phyloP scores from a whole-genome alignment of 2,329 filamentous ascomycete genomes.

The Ophiostoma sp. region DNA sequence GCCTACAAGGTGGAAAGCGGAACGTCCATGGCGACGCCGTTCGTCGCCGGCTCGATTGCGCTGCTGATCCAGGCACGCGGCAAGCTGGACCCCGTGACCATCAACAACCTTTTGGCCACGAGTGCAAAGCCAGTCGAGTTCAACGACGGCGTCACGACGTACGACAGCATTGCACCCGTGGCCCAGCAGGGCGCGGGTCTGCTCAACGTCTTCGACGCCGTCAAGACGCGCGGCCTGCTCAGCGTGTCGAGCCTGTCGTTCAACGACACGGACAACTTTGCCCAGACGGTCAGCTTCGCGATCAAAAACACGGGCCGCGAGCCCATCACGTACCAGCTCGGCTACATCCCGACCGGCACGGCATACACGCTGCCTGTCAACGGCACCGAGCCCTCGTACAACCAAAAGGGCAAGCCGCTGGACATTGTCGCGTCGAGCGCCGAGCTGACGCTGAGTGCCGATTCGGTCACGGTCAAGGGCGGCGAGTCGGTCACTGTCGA shows the following conservation, averaged over 20 bases:
- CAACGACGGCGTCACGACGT: background rate
- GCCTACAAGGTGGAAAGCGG: constrained; percentile 39
- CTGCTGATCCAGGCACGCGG: constrained; percentile 24
- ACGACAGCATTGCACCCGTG: background rate
- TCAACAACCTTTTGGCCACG: background rate
- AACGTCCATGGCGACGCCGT: constrained; percentile 46
- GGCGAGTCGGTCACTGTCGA: background rate
- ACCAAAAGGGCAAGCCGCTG: too few species aligned
- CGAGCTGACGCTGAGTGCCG: too few species aligned
- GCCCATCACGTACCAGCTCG: background rate
- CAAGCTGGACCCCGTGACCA: background rate
- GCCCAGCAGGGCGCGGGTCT: background rate
- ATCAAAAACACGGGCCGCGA: background rate
- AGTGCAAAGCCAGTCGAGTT: background rate
- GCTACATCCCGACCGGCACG: background rate
- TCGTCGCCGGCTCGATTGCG: constrained; percentile 41
- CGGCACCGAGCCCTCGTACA: background rate
- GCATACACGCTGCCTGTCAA: background rate
- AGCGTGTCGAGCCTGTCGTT: background rate
- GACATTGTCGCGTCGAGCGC: too few species aligned
- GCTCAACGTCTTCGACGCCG: background rate
- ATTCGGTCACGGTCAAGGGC: too few species aligned
- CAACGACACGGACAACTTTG: background rate
- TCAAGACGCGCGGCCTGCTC: background rate
- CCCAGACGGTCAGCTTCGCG: background rate